These are phyloP conservation scores for Didymosphaeria variabile DNA, from an alignment of 2,329 filamentous ascomycete genomes.

Conservation along the genomic window DNA sequence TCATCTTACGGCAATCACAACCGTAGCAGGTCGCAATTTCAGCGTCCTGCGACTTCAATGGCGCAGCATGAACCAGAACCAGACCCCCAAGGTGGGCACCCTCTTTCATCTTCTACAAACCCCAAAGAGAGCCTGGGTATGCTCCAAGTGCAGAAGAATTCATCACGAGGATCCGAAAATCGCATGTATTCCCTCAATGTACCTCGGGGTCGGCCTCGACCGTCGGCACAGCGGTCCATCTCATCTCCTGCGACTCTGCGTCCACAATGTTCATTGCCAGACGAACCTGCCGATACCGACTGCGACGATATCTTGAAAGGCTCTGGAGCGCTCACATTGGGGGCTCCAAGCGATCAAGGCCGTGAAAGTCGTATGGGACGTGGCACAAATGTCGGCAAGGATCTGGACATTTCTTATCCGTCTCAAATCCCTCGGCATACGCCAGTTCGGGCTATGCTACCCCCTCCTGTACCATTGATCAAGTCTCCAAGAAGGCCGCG, in stretches of 20 bases:
- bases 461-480: conserved; percentile 30
- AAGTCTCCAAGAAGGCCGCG: conserved; percentile 24
- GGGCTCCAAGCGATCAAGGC: conserved; percentile 29
- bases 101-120: conserved; percentile 52
- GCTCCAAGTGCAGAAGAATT: conserved; percentile 43
- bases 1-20: conserved; percentile 58
- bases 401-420: conserved; percentile 33
- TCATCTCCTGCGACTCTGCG: conserved; percentile 37
- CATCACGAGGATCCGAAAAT: conserved; percentile 25
- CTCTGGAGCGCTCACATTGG: conserved; percentile 38
- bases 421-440: conserved; percentile 37
- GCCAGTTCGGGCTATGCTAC: conserved; percentile 28
- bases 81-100: conserved; percentile 57
- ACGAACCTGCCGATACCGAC: conserved; percentile 42
- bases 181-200: conserved; percentile 31
- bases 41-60: conserved; percentile 52
- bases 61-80: conserved; percentile 50
- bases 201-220: conserved; percentile 25
- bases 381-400: conserved; percentile 41
- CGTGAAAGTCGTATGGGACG: conserved; percentile 32
- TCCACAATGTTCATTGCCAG: conserved; percentile 35
- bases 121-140: conserved; percentile 31
- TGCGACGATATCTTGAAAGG: conserved; percentile 36
- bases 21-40: conserved; percentile 58
- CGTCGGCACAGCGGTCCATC: conserved; percentile 28